Percentiles rank a stretch among this genome's conserved stretches.
Conservation (phyloP, 2,329 filamentous ascomycete genomes). For the Aspergillus ochraceoroseus region DNA sequence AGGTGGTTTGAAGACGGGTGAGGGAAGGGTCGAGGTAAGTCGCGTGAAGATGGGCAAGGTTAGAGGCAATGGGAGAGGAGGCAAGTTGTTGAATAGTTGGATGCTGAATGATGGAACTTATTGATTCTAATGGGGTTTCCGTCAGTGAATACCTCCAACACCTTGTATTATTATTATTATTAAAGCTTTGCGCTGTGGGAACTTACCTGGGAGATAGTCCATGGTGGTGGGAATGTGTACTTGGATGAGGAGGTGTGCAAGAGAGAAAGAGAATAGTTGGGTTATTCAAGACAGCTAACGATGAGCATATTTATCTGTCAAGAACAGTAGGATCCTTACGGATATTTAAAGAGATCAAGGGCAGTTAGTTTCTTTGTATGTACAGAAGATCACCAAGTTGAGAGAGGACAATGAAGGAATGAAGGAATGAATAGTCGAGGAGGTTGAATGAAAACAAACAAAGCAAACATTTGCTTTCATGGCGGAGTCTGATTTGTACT, state of each 20-base stretch:
- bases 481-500: no score
- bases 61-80: conserved; percentile 15
- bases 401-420: not conserved
- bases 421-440: no score
- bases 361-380: no score
- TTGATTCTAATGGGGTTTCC: conserved; percentile 13
- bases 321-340: no score
- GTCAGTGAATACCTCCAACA: no score
- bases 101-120: conserved; percentile 16
- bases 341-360: no score
- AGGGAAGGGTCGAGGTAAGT: conserved; percentile 15
- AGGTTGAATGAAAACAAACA: not conserved
- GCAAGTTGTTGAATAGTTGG: conserved; percentile 17
- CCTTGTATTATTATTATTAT: no score
- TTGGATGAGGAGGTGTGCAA: no score
- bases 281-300: no score
- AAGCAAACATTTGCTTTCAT: no score
- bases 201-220: conserved; percentile 18
- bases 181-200: not conserved
- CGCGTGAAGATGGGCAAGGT: conserved; percentile 13
- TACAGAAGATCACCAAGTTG: not conserved
- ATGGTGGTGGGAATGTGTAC: conserved; percentile 9
- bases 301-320: no score
- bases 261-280: no score
- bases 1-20: conserved; percentile 11